Percentiles rank a stretch among this genome's conserved stretches.
Conservation (phyloP, 75 land plant species). For the Chamaecyparis obtusa region DNA sequence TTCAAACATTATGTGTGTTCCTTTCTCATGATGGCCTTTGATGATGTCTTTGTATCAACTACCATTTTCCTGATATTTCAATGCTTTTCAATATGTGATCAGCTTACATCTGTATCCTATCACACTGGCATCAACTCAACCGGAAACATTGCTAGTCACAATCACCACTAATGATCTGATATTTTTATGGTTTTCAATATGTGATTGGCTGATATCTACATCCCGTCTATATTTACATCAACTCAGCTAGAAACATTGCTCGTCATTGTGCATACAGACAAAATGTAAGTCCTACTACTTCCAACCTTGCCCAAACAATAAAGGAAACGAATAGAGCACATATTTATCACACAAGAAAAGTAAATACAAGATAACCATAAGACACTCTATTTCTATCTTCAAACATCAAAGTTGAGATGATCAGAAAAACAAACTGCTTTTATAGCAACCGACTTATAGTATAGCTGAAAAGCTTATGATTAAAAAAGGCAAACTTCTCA, state of each 20-base stretch:
- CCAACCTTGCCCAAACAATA: not conserved
- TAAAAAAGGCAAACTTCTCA: not conserved
- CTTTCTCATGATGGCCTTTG: not conserved
- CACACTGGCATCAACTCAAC: not conserved
- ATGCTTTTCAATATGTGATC: not conserved
- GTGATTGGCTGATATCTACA: not conserved
- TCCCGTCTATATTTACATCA: not conserved
- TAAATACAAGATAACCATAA: not conserved
- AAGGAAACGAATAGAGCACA: not conserved
- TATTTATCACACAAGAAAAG: not conserved
- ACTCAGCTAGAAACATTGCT: not conserved
- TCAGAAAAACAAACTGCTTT: not conserved
- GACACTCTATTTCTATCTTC: not conserved
- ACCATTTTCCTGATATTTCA: no score
- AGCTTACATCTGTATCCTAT: not conserved
- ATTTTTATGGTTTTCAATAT: not conserved
- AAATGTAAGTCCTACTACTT: not conserved
- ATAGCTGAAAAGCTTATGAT: not conserved
- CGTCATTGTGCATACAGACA: not conserved
- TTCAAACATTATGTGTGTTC: no score
- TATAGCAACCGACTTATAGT: not conserved
- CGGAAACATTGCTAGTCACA: not conserved
- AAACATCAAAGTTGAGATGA: not conserved
- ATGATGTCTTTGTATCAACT: not conserved
- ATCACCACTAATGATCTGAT: not conserved